Evolutionary conservation across 805 yeast species (phyloP).

Genomic region (Zygotorulaspora chibaensis): DNA sequence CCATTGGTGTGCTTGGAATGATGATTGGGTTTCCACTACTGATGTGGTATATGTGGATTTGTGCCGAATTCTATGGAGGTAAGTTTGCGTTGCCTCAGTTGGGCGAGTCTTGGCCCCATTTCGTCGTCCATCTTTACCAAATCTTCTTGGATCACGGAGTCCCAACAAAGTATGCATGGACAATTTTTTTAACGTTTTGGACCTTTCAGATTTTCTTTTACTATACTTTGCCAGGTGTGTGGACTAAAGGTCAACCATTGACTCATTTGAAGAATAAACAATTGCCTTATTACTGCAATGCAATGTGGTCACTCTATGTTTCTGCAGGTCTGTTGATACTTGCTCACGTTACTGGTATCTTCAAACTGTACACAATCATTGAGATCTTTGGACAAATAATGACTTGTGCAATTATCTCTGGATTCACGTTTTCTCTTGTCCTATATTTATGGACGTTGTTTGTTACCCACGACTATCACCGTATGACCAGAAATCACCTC

Average conservation of each 20-base stretch:
- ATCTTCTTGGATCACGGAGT: constrained; percentile 49
- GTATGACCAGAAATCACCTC: constrained; percentile 86
- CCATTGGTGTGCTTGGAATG: constrained; percentile 86
- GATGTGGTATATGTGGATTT: constrained; percentile 96
- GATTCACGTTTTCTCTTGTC: constrained; percentile 61
- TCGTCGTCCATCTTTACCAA: constrained; percentile 41
- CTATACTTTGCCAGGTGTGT: constrained; percentile 83
- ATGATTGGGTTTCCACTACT: constrained; percentile 85
- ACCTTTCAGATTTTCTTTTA: constrained; percentile 67
- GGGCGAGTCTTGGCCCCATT: constrained; percentile 48
- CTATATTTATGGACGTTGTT: constrained; percentile 65
- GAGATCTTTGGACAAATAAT: constrained; percentile 87
- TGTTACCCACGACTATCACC: constrained; percentile 71
- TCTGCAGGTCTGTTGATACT: constrained; percentile 53
- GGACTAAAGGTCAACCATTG: constrained; percentile 94
- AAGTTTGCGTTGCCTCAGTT: constrained; percentile 68
- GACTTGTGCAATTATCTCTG: constrained; percentile 83
- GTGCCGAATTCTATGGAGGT: constrained; percentile 77
- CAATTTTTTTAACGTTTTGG: constrained; percentile 66
- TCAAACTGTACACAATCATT: constrained; percentile 67
- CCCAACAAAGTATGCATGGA: constrained; percentile 61
- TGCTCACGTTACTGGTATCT: constrained; percentile 70
- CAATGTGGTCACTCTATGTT: constrained; percentile 76
- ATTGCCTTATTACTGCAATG: constrained; percentile 90
- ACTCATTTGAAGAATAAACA: constrained; percentile 74